These are phyloP conservation scores for Ceratocystis colombiana DNA, from an alignment of 2,329 filamentous ascomycete species.

Conservation along the genomic window DNA sequence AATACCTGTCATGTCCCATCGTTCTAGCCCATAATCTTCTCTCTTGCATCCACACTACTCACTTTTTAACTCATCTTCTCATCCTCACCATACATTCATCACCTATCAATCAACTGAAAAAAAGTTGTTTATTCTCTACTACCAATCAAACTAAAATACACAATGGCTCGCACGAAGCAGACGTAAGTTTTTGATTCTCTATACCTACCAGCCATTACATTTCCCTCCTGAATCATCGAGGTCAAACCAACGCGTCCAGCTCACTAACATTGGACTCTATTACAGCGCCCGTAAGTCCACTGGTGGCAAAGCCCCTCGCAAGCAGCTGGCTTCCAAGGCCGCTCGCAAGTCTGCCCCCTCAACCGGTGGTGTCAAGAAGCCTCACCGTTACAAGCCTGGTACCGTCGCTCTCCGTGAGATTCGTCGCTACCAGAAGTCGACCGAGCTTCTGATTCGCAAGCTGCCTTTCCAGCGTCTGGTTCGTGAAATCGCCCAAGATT, in stretches of 20 bases:
- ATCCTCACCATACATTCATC: constrained; percentile 7
- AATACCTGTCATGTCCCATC: constrained; percentile 27
- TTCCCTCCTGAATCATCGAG: neutral
- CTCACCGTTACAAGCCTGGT: constrained; percentile 80
- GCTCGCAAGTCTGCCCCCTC: constrained; percentile 96
- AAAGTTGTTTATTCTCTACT: constrained; percentile 31
- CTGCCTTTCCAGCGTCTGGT: constrained; percentile 96
- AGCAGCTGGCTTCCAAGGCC: constrained; percentile 99
- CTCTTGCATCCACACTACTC: constrained; percentile 36
- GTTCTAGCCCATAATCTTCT: constrained; percentile 26
- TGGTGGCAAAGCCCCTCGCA: constrained; percentile 70
- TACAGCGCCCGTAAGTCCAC: constrained; percentile 58
- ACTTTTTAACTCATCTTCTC: constrained; percentile 28
- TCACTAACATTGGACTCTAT: neutral
- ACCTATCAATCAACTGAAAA: constrained; percentile 33
- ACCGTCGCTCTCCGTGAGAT: constrained; percentile 98
- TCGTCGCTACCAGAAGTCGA: constrained; percentile 94
- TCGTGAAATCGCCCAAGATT: constrained; percentile 91
- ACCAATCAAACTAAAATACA: constrained; percentile 32
- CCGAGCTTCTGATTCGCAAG: constrained; percentile 92
- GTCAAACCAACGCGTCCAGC: too few species aligned
- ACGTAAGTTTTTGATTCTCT: constrained; percentile 32
- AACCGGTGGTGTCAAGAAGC: constrained; percentile 95
- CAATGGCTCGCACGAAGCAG: constrained; percentile 58
- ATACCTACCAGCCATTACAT: constrained; percentile 31